Conservation (phyloP, 306 rosid species). For the Rosa rugosa region DNA sequence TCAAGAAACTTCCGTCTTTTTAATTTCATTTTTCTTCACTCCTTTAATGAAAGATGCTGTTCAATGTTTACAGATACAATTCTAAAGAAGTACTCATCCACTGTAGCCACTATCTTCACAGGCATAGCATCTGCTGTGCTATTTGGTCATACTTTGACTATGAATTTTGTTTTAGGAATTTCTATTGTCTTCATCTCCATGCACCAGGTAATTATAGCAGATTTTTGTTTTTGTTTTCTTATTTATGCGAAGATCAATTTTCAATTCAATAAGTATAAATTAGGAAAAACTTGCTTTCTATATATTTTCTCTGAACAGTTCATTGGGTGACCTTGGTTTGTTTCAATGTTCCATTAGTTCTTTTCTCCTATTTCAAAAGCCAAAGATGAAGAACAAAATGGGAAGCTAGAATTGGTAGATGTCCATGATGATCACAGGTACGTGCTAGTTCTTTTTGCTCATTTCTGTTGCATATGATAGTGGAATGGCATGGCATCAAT, state of each 20-base stretch:
- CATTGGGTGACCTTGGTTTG: slow-evolving; percentile 5
- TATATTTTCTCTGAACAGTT: slow-evolving; percentile 15
- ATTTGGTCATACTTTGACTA: slow-evolving; percentile 90
- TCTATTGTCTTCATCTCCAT: slow-evolving; percentile 97
- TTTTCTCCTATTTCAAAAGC: slow-evolving; percentile 84
- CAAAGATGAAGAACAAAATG: slow-evolving; percentile 74
- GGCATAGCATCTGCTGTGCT: slow-evolving; percentile 92
- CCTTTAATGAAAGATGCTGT: slow-evolving; percentile 9
- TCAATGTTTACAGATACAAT: slow-evolving; percentile 76
- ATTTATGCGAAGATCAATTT: slow-evolving; percentile 4
- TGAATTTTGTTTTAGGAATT: slow-evolving; percentile 91
- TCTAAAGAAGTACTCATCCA: slow-evolving; percentile 96
- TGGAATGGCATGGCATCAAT: not conserved
- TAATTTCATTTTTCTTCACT: not conserved
- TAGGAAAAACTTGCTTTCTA: not conserved
- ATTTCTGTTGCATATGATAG: slow-evolving; percentile 3
- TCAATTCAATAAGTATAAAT: slow-evolving; percentile 11
- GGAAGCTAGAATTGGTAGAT: slow-evolving; percentile 65
- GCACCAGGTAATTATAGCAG: slow-evolving; percentile 77
- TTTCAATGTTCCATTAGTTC: slow-evolving; percentile 52
- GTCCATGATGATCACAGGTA: slow-evolving; percentile 71
- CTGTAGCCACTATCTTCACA: slow-evolving; percentile 97
- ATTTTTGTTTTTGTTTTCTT: not conserved
- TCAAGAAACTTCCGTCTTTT: not conserved
- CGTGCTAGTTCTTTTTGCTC: slow-evolving; percentile 25